A percentile compares a stretch with the other conserved stretches of the same genome.
Evolutionary conservation across 345 rosid species (phyloP).

Genomic region (Litchi chinensis): DNA sequence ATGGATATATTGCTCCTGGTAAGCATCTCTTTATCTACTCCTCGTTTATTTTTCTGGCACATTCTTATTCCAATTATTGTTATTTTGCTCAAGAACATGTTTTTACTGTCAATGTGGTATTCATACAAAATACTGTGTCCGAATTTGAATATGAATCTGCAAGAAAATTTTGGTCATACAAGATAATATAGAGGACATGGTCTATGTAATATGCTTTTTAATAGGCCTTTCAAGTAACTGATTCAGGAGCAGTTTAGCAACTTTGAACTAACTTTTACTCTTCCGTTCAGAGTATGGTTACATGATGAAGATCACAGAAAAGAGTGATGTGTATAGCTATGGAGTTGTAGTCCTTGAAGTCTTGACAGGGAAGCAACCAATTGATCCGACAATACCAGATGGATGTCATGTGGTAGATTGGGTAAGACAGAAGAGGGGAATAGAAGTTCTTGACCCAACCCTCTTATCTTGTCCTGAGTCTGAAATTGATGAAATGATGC

Average conservation of each 20-base stretch:
- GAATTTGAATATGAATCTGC: not conserved
- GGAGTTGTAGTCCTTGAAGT: constrained; percentile 88
- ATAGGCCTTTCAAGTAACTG: not conserved
- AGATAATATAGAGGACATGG: not conserved
- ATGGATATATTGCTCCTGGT: constrained; percentile 99
- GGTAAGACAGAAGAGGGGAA: constrained; percentile 70
- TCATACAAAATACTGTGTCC: not conserved
- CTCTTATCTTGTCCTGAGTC: constrained; percentile 53
- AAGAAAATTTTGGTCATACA: not conserved
- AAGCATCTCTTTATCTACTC: constrained; percentile 10
- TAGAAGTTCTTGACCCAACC: constrained; percentile 67
- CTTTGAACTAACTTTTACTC: not conserved
- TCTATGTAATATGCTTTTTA: not conserved
- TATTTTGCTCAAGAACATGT: not conserved
- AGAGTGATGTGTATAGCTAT: constrained; percentile 93
- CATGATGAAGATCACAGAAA: constrained; percentile 96
- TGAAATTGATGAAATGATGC: constrained; percentile 83
- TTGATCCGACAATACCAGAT: constrained; percentile 89
- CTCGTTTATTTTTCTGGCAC: not conserved
- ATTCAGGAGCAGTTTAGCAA: constrained; percentile 1
- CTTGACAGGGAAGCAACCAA: constrained; percentile 88
- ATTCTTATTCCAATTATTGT: not conserved
- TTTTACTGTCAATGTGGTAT: not conserved
- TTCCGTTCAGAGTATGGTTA: constrained; percentile 75
- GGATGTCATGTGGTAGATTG: constrained; percentile 86